A percentile compares a stretch with the other conserved stretches of the same genome.
Conservation (phyloP, 1,284 basidiomycete genomes). For the Rhodotorula glutinis region DNA sequence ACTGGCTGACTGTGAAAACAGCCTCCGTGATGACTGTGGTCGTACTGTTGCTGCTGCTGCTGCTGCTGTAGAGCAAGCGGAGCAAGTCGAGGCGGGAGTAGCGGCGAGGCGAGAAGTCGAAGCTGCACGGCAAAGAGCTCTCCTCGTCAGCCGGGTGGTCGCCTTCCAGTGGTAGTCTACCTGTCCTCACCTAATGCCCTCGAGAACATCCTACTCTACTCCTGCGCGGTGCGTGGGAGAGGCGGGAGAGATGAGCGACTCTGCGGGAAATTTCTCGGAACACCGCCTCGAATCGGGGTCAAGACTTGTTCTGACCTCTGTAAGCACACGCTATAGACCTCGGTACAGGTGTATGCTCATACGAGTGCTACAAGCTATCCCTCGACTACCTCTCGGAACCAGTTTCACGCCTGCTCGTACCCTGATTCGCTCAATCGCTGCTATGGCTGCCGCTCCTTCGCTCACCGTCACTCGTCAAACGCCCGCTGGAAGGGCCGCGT, state of each 20-base stretch:
- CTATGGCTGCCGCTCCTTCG: background rate
- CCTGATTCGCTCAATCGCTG: background rate
- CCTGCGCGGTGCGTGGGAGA: background rate
- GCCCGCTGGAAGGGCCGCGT: slow-evolving; percentile 19
- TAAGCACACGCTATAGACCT: too few relatives aligned
- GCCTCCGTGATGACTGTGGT: background rate
- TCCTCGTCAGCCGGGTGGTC: background rate
- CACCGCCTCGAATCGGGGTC: too few relatives aligned
- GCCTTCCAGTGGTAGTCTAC: too few relatives aligned
- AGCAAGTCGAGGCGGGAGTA: background rate
- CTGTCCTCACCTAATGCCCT: background rate
- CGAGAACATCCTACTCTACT: background rate
- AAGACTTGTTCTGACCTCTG: too few relatives aligned
- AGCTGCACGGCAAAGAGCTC: slow-evolving; percentile 2
- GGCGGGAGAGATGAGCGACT: background rate
- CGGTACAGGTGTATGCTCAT: background rate
- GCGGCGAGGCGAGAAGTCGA: slow-evolving; percentile 20
- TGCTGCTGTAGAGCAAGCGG: background rate
- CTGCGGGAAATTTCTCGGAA: background rate
- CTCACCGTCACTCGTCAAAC: slow-evolving; percentile 11
- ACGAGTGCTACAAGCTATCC: too few relatives aligned
- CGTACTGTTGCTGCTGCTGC: background rate
- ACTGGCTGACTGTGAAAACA: background rate
- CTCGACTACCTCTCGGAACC: too few relatives aligned
- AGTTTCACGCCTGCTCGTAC: too few relatives aligned